Evolutionary conservation across 306 rosid genomes (phyloP), one percentile per base, ranked within the genome.

Genomic region (Canavalia ensiformis): DNA sequence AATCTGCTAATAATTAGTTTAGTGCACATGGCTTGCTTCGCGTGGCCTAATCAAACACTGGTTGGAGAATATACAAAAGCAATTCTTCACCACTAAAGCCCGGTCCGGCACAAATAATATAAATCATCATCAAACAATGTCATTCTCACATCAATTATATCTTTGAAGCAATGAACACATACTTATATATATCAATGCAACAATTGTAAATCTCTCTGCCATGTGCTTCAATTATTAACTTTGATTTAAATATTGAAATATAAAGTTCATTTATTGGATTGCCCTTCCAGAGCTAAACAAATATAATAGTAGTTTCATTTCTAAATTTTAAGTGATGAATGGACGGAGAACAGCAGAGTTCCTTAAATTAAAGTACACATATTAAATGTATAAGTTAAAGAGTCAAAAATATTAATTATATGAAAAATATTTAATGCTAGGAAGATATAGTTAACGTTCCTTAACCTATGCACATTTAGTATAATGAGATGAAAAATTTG

Each of bases 11-110:
- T 79, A 62, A 80, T 80, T 76, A 60, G 84, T 62, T 75, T 13
- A 42, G 7, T 6, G 68, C 90, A 90, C 91, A 84, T 90, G 94
- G 81, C 59, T 11, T 75, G 90, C 75, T 86, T 60, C 13, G 59
- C 33, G 6, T 52, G 10, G 29, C 74, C 54, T 42, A 70, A 77
- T 28, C 10, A 76, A 66, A 42, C 7, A 35, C 3, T 49, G 8
- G 18, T 49, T 75, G 58, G 35, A 62, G 5, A n/a, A 65, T 33
- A 18, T 31, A 8, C 51, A 52, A n/a, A 63, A 72, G 57, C 39
- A 62, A 0, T 50, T 72, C 13, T 4, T 35, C 13, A 13, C 73
- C 73, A 80, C 74, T 60, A 50, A 54, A 71, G 33, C 9, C 18
- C 8, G 42, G 68, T 80, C 55, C 29, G 34, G 60, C 75, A 58